Percentiles rank a stretch among this genome's conserved stretches.
phyloP scores from a whole-genome alignment of 1,139 yeast species.

The Spathaspora sp. region DNA sequence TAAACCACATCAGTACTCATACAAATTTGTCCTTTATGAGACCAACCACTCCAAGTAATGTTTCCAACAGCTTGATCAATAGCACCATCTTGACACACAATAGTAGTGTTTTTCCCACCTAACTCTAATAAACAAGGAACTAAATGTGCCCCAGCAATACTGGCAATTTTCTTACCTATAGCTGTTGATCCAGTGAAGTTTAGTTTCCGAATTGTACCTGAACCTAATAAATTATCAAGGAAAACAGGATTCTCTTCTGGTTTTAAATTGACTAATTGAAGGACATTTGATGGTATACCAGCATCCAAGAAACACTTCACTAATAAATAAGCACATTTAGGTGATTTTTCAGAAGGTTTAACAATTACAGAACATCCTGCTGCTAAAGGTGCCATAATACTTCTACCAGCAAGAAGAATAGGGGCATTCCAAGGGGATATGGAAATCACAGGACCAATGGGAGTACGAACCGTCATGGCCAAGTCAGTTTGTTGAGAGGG shows the following conservation, averaged over 20 bases:
- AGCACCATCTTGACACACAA: slow-evolving; percentile 35
- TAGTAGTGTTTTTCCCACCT: slow-evolving; percentile 43
- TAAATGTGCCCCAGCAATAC: slow-evolving; percentile 30
- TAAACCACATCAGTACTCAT: slow-evolving; percentile 43
- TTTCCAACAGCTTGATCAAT: slow-evolving; percentile 29
- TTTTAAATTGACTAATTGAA: slow-evolving; percentile 35
- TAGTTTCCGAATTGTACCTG: slow-evolving; percentile 29
- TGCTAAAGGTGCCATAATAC: slow-evolving; percentile 43
- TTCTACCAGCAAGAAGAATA: slow-evolving; percentile 35
- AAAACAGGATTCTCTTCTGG: slow-evolving; percentile 25
- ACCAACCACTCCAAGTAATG: slow-evolving; percentile 34
- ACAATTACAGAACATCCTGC: slow-evolving; percentile 53
- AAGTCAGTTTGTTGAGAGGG: slow-evolving; percentile 22
- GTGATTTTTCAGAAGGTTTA: slow-evolving; percentile 40
- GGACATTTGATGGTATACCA: slow-evolving; percentile 35
- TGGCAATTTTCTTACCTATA: slow-evolving; percentile 35
- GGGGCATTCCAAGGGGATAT: slow-evolving; percentile 54
- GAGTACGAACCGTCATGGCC: slow-evolving; percentile 33
- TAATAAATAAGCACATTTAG: slow-evolving; percentile 27
- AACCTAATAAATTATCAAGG: slow-evolving; percentile 25
- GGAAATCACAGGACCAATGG: slow-evolving; percentile 46
- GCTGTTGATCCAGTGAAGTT: slow-evolving; percentile 47
- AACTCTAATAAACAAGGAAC: slow-evolving; percentile 42
- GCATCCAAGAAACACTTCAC: slow-evolving; percentile 35
- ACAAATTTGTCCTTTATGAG: slow-evolving; percentile 47